Conservation (phyloP, 352 stramenopile species). For the Aphanomyces stellatus region DNA sequence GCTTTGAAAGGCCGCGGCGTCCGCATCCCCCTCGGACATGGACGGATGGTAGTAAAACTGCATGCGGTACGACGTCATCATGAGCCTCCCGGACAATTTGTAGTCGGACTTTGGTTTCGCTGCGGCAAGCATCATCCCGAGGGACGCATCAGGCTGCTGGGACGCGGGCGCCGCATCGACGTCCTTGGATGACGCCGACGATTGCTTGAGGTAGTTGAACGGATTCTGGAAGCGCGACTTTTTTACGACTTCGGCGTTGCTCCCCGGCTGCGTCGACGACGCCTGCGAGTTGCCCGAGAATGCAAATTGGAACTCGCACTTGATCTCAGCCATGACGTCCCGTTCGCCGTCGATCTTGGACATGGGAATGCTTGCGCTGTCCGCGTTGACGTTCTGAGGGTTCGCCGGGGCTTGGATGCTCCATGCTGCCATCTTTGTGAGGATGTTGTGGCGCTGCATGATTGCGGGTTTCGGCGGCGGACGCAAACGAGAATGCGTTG, state of each 20-base stretch:
- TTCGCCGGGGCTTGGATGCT: background rate
- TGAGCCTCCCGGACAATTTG: constrained; percentile 33
- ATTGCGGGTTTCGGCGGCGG: no score
- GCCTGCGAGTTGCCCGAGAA: constrained; percentile 6
- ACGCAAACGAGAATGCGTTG: no score
- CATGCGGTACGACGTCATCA: constrained; percentile 83
- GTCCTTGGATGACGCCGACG: background rate
- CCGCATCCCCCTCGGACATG: constrained; percentile 24
- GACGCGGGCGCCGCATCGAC: background rate
- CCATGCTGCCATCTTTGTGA: constrained; percentile 6
- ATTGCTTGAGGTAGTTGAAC: constrained; percentile 8
- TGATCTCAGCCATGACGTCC: constrained; percentile 17
- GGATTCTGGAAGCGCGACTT: constrained; percentile 17
- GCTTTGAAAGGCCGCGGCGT: constrained; percentile 47
- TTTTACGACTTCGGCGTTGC: constrained; percentile 8
- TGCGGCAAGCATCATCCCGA: background rate
- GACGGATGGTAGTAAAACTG: constrained; percentile 40
- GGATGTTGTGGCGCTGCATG: background rate
- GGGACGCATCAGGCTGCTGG: background rate
- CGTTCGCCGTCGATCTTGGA: constrained; percentile 18
- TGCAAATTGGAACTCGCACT: constrained; percentile 15
- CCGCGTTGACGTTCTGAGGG: constrained; percentile 4
- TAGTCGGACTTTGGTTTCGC: constrained; percentile 5
- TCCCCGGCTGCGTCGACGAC: background rate
- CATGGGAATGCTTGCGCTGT: background rate